phyloP scores from a whole-genome alignment of 192 early-diverging fungal genomes.

The Neocallimastix lanati region DNA sequence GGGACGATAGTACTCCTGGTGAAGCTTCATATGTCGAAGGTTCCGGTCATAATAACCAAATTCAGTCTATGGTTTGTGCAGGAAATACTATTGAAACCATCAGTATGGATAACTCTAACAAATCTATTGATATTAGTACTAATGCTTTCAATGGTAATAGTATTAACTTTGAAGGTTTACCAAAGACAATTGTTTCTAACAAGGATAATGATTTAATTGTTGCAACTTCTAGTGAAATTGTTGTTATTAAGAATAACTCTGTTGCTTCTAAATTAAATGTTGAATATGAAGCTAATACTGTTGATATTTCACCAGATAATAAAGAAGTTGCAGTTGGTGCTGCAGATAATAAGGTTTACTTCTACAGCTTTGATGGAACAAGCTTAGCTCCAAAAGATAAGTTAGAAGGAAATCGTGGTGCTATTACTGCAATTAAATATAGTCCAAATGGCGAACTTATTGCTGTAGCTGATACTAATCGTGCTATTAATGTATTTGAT shows the following conservation, averaged over 20 bases:
- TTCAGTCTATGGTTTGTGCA: slow-evolving; percentile 30
- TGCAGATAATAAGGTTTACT: slow-evolving; percentile 41
- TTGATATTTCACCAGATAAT: not conserved
- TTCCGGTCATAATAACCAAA: slow-evolving; percentile 55
- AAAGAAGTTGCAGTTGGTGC: slow-evolving; percentile 14
- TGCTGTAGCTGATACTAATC: slow-evolving; percentile 60
- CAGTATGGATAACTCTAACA: slow-evolving; percentile 61
- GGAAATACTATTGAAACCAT: slow-evolving; percentile 28
- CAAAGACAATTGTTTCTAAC: slow-evolving; percentile 30
- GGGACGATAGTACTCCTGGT: slow-evolving; percentile 29
- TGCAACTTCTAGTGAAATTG: slow-evolving; percentile 25
- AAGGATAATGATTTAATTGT: slow-evolving; percentile 25
- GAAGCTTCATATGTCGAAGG: slow-evolving; percentile 27
- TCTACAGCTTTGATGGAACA: slow-evolving; percentile 33
- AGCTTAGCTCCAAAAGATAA: slow-evolving; percentile 4
- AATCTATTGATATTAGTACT: slow-evolving; percentile 8
- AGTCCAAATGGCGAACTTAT: slow-evolving; percentile 53
- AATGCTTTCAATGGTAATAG: slow-evolving; percentile 23
- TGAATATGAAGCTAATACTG: slow-evolving; percentile 5
- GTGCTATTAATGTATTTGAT: slow-evolving; percentile 52
- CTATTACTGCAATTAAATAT: slow-evolving; percentile 62
- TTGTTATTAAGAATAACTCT: slow-evolving; percentile 5
- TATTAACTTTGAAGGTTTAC: slow-evolving; percentile 19
- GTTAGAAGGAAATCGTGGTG: slow-evolving; percentile 26
- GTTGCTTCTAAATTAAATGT: slow-evolving; percentile 1